These are phyloP conservation scores for Iberis pinnata DNA, from an alignment of 345 rosid genomes.

Conservation along the genomic window DNA sequence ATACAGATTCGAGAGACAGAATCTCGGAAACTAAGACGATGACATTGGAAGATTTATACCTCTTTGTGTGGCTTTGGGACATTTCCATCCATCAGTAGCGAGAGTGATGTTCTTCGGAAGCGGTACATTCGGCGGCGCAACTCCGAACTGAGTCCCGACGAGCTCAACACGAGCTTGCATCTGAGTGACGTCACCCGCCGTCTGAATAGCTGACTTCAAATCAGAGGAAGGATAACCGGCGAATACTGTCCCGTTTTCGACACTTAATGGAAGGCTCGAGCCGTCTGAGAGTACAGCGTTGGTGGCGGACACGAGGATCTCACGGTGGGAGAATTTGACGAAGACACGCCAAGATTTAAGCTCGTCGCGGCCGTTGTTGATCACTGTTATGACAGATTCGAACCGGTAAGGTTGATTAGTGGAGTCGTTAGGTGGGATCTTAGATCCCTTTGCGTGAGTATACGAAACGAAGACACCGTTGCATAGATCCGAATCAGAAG, in stretches of 20 bases:
- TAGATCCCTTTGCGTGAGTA: conserved; percentile 40
- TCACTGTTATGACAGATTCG: conserved; percentile 60
- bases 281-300: conserved; percentile 77
- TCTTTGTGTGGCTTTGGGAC: conserved; percentile 42
- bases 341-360: conserved; percentile 71
- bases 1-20: background rate
- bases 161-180: conserved; percentile 63
- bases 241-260: conserved; percentile 76
- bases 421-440: conserved; percentile 53
- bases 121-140: conserved; percentile 53
- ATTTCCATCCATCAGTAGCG: conserved; percentile 71
- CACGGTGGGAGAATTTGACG: conserved; percentile 64
- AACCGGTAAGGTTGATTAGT: conserved; percentile 74
- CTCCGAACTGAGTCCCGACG: conserved; percentile 90
- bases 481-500: conserved; percentile 43
- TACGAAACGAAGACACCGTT: conserved; percentile 71
- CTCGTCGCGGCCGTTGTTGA: conserved; percentile 63
- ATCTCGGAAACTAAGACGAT: background rate
- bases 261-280: conserved; percentile 51
- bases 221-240: conserved; percentile 68
- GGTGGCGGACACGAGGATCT: conserved; percentile 64
- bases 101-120: conserved; percentile 59
- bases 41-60: conserved; percentile 31
- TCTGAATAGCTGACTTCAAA: conserved; percentile 81
- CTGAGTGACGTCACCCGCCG: conserved; percentile 85